A percentile compares a stretch with the other conserved stretches of the same genome.
Conservation (phyloP, 1,139 yeast species). For the Saccharomyces uvarum region DNA sequence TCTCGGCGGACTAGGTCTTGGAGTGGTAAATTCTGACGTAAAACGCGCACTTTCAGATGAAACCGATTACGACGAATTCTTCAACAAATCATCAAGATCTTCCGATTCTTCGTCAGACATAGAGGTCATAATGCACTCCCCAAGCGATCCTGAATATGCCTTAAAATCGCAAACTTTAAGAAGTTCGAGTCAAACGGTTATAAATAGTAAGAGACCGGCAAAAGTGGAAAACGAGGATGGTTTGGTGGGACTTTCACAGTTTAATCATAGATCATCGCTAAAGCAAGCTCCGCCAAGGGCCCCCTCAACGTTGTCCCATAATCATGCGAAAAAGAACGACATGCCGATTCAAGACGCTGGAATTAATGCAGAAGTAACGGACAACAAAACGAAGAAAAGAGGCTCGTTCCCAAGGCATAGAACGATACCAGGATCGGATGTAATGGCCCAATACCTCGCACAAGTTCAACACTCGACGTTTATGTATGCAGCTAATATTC, state of each 20-base stretch:
- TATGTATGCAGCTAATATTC: slow-evolving; percentile 48
- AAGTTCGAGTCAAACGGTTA: neutral
- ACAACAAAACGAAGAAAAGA: slow-evolving; percentile 8
- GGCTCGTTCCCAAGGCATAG: slow-evolving; percentile 14
- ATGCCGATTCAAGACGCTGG: neutral
- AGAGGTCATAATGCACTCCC: slow-evolving; percentile 2
- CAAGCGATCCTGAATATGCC: slow-evolving; percentile 4
- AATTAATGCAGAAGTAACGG: neutral
- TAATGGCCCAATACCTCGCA: slow-evolving; percentile 70
- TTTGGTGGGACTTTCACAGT: neutral
- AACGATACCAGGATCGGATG: slow-evolving; percentile 58
- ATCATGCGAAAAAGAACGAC: neutral
- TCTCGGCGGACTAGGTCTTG: slow-evolving; percentile 2
- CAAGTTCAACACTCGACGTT: slow-evolving; percentile 57
- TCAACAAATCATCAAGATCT: slow-evolving; percentile 10
- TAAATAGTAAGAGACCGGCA: neutral
- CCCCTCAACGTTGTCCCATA: slow-evolving; percentile 2
- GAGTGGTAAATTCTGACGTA: neutral
- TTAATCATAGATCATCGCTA: slow-evolving; percentile 1
- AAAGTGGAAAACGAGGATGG: neutral
- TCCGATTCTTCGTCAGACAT: slow-evolving; percentile 4
- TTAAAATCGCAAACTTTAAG: neutral
- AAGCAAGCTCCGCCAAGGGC: slow-evolving; percentile 5
- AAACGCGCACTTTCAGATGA: slow-evolving; percentile 5
- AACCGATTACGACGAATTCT: slow-evolving; percentile 3